Conservation (phyloP, 768 basidiomycete genomes). For the Kwoniella heveanensis region DNA sequence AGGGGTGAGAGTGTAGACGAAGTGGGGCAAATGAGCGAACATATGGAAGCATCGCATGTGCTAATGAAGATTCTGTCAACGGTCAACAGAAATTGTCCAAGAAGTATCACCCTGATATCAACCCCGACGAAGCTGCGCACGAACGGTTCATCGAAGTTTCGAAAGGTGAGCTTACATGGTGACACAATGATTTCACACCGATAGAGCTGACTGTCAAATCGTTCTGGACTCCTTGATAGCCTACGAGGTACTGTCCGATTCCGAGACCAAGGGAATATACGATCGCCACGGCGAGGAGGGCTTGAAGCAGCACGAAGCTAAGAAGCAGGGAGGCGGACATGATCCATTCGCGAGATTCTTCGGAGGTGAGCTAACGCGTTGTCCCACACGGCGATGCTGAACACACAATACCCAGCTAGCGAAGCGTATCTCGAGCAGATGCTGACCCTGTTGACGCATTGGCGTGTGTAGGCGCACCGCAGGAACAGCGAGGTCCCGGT, state of each 20-base stretch:
- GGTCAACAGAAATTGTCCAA: constrained; percentile 66
- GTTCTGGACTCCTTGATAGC: constrained; percentile 58
- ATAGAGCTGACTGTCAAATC: constrained; percentile 42
- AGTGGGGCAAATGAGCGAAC: too few relatives aligned
- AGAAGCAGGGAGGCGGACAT: constrained; percentile 71
- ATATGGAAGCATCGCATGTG: too few relatives aligned
- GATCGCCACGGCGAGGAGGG: constrained; percentile 93
- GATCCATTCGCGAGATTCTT: constrained; percentile 95
- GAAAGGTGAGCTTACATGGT: constrained; percentile 65
- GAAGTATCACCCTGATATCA: constrained; percentile 94
- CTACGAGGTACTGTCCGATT: constrained; percentile 91
- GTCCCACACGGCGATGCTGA: too few relatives aligned
- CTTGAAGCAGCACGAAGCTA: constrained; percentile 76
- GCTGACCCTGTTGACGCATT: too few relatives aligned
- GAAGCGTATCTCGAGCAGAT: too few relatives aligned
- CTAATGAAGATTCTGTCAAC: neutral
- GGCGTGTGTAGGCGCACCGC: constrained; percentile 36
- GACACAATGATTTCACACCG: neutral
- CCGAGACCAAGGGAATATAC: constrained; percentile 88
- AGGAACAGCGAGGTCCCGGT: constrained; percentile 56
- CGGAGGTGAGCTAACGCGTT: constrained; percentile 62
- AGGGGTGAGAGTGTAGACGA: neutral
- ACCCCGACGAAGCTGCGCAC: constrained; percentile 75
- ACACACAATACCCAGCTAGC: too few relatives aligned
- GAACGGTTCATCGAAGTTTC: constrained; percentile 88